Evolutionary conservation across 2,329 filamentous ascomycete species (phyloP), one percentile per base, ranked within the genome.

Genomic region (Pseudogymnoascus verrucosus): DNA sequence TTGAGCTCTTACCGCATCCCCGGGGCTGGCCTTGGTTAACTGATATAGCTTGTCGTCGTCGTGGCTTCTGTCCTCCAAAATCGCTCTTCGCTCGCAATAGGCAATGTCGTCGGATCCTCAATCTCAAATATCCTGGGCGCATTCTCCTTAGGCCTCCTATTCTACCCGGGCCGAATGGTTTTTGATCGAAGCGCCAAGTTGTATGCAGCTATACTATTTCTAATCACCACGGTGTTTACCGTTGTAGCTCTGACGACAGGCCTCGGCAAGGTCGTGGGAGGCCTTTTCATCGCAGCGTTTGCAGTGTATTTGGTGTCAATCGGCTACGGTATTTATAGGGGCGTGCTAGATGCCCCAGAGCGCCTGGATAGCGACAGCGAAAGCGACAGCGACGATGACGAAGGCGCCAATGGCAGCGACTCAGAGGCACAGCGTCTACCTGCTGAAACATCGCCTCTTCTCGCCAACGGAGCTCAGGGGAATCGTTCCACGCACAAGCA

Each of bases 81-180:
- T 28, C 79, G 77, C 23, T 74, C 76, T 0, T 77, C 80, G 1
- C 72, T 84, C 6, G 81, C 81, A 8, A 68, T 83, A 0, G 82
- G 81, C n/a, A 84, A 84, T 65, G 75, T 84, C 60, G 69, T 83
- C 65, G 81, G 81, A n/a, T 81, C 80, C 16, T 74, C 76, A 37
- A 80, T 84, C 54, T 83, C 81, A 60, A 84, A 84, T 63, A 81
- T 83, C 61, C 75, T 83, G 1, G 82, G 81, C 14, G 82, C 82
- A 11, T 84, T 84, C 67, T 81, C 80, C 1, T 73, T 84, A 1
- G 81, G 80, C 4, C 73, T 84, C 1, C 68, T 83, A 3, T 80
- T 77, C 67, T 72, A 76, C 64, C 69, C 71, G 6, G 66, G 67
- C 1, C 61, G 65, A 1, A 69, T 76, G 10, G 57, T 64, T 0